A percentile compares a stretch with the other conserved stretches of the same genome.
Conservation (phyloP, 768 basidiomycete species). For the Russula dissimulans region DNA sequence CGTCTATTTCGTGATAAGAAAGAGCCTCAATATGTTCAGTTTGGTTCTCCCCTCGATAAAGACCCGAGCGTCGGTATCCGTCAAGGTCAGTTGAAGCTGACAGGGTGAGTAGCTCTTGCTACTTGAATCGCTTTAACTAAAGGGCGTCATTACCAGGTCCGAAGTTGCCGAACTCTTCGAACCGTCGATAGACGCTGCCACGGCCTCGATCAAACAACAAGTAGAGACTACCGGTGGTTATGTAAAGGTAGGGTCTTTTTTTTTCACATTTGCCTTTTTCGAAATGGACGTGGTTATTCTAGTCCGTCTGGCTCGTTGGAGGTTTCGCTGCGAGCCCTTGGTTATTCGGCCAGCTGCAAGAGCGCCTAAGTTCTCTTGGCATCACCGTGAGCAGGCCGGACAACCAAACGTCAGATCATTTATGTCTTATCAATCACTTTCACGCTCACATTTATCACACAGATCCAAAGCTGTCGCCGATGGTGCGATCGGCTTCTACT, state of each 20-base stretch:
- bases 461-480: slow-evolving; percentile 83
- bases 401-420: slow-evolving; percentile 55
- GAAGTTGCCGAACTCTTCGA: slow-evolving; percentile 69
- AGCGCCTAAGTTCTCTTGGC: slow-evolving; percentile 44
- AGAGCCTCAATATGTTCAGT: slow-evolving; percentile 62
- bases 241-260: slow-evolving; percentile 42
- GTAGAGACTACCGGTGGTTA: slow-evolving; percentile 58
- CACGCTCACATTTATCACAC: slow-evolving; percentile 8
- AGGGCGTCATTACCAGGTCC: slow-evolving; percentile 19
- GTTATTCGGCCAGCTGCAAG: slow-evolving; percentile 69
- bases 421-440: not conserved
- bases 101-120: slow-evolving; percentile 38
- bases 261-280: not conserved
- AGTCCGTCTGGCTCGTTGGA: slow-evolving; percentile 80
- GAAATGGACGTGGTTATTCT: not conserved
- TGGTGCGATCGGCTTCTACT: slow-evolving; percentile 77
- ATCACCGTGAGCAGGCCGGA: slow-evolving; percentile 68
- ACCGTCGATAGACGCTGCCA: slow-evolving; percentile 67
- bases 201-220: slow-evolving; percentile 59
- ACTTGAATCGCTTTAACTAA: not conserved
- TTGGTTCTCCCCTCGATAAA: slow-evolving; percentile 73
- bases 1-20: slow-evolving; percentile 62
- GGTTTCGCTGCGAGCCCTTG: slow-evolving; percentile 79
- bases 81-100: slow-evolving; percentile 60
- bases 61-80: slow-evolving; percentile 62